Evolutionary conservation across 768 basidiomycete genomes (phyloP).

Genomic region (Hygrophoropsis aurantiaca): DNA sequence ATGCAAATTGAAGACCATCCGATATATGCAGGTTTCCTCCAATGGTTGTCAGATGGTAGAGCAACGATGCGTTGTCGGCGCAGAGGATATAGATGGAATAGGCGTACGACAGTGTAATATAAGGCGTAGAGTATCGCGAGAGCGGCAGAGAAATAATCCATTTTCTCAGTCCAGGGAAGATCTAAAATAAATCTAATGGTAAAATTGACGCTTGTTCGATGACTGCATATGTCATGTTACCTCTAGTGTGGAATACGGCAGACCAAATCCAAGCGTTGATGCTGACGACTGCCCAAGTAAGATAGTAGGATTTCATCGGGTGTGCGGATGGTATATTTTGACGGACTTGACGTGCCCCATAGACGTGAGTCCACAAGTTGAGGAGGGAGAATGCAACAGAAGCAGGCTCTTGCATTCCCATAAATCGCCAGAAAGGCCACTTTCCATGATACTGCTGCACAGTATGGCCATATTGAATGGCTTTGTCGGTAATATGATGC

Average conservation of each 20-base stretch:
- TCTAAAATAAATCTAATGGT: slow-evolving; percentile 46
- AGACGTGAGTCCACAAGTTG: slow-evolving; percentile 76
- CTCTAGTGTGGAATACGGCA: slow-evolving; percentile 88
- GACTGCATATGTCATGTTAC: slow-evolving; percentile 39
- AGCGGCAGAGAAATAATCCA: slow-evolving; percentile 96
- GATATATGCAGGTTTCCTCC: slow-evolving; percentile 14
- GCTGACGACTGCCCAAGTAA: slow-evolving; percentile 65
- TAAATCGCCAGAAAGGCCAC: slow-evolving; percentile 91
- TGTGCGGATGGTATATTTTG: slow-evolving; percentile 51
- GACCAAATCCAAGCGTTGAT: slow-evolving; percentile 95
- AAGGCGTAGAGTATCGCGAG: slow-evolving; percentile 79
- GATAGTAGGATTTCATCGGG: slow-evolving; percentile 70
- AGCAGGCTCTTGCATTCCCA: slow-evolving; percentile 93
- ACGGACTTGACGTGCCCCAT: slow-evolving; percentile 53
- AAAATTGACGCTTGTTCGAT: slow-evolving; percentile 3
- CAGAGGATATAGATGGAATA: slow-evolving; percentile 68
- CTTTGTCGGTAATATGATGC: slow-evolving; percentile 69
- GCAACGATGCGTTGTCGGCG: slow-evolving; percentile 20
- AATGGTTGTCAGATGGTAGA: slow-evolving; percentile 23
- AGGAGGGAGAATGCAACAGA: slow-evolving; percentile 87
- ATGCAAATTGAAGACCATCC: slow-evolving; percentile 55
- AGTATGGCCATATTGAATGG: slow-evolving; percentile 37
- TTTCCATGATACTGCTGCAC: slow-evolving; percentile 91
- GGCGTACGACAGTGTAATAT: slow-evolving; percentile 73
- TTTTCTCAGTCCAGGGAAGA: slow-evolving; percentile 75